Evolutionary conservation across 2,329 filamentous ascomycete genomes (phyloP), one percentile per base, ranked within the genome.

Genomic region (Davidsoniella virescens): DNA sequence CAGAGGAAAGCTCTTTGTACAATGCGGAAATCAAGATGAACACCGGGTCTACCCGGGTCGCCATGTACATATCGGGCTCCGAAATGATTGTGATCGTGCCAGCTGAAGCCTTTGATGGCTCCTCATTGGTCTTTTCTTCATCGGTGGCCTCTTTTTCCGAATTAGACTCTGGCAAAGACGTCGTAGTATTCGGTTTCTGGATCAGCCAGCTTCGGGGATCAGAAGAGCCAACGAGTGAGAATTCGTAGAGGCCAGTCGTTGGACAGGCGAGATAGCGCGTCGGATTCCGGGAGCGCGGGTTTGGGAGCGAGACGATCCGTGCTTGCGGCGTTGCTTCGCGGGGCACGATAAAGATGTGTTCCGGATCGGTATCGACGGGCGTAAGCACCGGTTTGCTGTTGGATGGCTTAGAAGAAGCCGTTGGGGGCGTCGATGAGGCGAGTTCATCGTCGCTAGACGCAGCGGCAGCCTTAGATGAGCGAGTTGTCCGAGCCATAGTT

Each of bases 11-110:
- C 3, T 59, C 49, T 33, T 65, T 58, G 1, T 69, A 66, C 1
- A 96, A 71, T 3, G 80, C 74, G 0, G 90, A 84, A 1, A 96
- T 68, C 3, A 94, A 61, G 47, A 96, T 70, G 66, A 96, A 96
- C 2, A 95, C 61, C 4, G 85, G 75, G 62, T 98, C 92, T 50
- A 94, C 70, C 2, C 79, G 76, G 1, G 92, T 94, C 7, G 90
- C 86, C 53, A 96, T 66, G 58, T 84, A 82, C n/a, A 96, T 67
- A 53, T 87, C 79, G 33, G 86, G 78, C 41, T 71, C 72, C 20
- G 26, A 33, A 20, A 53, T 36, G n/a, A 49, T 53, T 5, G 51
- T 47, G 26, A 53, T 26, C 9, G 26, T 44, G 23, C 29, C 39
- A 23, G 44, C 26, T 14, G 36, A 14, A 20, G 16, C 39, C 17